These are phyloP conservation scores for Botrytis tulipae DNA, from an alignment of 2,329 filamentous ascomycete genomes.

Conservation along the genomic window DNA sequence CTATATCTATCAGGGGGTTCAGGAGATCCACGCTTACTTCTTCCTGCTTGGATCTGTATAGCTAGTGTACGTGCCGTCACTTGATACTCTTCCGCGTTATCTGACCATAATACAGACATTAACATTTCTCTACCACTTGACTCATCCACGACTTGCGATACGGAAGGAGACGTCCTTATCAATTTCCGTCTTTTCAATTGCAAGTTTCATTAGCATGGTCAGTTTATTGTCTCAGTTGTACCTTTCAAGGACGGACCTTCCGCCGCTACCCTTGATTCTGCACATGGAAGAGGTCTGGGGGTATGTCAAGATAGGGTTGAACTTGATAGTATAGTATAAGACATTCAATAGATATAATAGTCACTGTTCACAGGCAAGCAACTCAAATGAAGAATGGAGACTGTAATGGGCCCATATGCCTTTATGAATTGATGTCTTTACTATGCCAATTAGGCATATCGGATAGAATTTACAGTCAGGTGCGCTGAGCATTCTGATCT, in stretches of 20 bases:
- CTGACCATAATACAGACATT: slow-evolving; percentile 53
- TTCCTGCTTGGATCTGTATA: slow-evolving; percentile 77
- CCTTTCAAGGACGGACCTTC: slow-evolving; percentile 36
- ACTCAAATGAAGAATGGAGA: slow-evolving; percentile 2
- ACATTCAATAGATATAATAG: neutral
- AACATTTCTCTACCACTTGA: slow-evolving; percentile 73
- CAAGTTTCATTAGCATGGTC: slow-evolving; percentile 74
- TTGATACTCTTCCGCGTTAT: slow-evolving; percentile 1
- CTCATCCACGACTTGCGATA: slow-evolving; percentile 76
- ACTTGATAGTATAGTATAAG: slow-evolving; percentile 13
- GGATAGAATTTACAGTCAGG: slow-evolving; percentile 11
- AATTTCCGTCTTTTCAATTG: slow-evolving; percentile 73
- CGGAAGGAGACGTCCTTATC: slow-evolving; percentile 75
- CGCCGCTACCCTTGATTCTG: slow-evolving; percentile 34
- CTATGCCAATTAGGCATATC: neutral
- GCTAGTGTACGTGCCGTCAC: slow-evolving; percentile 56
- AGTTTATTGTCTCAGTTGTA: slow-evolving; percentile 67
- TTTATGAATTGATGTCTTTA: slow-evolving; percentile 1
- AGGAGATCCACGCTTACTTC: slow-evolving; percentile 65
- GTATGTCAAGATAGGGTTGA: slow-evolving; percentile 28
- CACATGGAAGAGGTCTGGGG: slow-evolving; percentile 32
- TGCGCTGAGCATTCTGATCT: slow-evolving; percentile 5
- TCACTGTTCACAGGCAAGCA: neutral
- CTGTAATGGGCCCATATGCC: neutral
- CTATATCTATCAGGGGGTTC: slow-evolving; percentile 69